Conservation (phyloP, 2,329 filamentous ascomycete genomes). For the Verruconis gallopava region DNA sequence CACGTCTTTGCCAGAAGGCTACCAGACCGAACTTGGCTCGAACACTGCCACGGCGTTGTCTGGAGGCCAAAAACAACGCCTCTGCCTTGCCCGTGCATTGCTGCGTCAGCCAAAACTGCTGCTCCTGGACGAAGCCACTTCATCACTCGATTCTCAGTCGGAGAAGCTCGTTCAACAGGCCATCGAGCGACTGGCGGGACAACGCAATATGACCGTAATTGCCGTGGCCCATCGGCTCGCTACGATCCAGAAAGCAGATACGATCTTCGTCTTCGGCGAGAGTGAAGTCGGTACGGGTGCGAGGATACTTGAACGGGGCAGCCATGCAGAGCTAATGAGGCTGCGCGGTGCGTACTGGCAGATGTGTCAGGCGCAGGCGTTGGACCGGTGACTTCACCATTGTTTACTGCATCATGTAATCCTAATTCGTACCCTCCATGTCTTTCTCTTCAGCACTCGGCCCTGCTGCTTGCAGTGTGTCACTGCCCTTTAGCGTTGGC, state of each 20-base stretch:
- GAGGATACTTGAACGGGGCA: slow-evolving; percentile 21
- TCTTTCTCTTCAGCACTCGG: too few relatives aligned
- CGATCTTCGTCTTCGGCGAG: slow-evolving; percentile 24
- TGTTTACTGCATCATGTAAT: too few relatives aligned
- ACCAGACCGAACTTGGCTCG: slow-evolving; percentile 22
- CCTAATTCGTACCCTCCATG: too few relatives aligned
- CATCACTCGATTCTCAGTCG: slow-evolving; percentile 20
- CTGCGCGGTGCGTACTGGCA: slow-evolving; percentile 23
- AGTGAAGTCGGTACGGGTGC: slow-evolving; percentile 13
- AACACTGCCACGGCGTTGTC: slow-evolving; percentile 21
- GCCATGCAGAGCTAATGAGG: slow-evolving; percentile 19
- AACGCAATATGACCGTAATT: slow-evolving; percentile 34
- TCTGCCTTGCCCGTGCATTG: slow-evolving; percentile 22
- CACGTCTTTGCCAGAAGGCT: slow-evolving; percentile 28
- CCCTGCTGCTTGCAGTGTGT: too few relatives aligned
- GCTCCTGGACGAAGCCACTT: slow-evolving; percentile 24
- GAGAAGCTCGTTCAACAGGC: slow-evolving; percentile 23
- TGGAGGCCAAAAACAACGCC: slow-evolving; percentile 25
- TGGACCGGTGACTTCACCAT: slow-evolving; percentile 22
- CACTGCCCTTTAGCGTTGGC: too few relatives aligned
- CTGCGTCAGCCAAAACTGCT: slow-evolving; percentile 21
- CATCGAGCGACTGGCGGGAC: slow-evolving; percentile 35
- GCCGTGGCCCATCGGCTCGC: slow-evolving; percentile 25
- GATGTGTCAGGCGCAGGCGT: slow-evolving; percentile 27
- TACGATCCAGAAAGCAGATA: slow-evolving; percentile 25